These are phyloP conservation scores for Aureobasidium uvarum DNA, from an alignment of 2,329 filamentous ascomycete species.

Conservation along the genomic window DNA sequence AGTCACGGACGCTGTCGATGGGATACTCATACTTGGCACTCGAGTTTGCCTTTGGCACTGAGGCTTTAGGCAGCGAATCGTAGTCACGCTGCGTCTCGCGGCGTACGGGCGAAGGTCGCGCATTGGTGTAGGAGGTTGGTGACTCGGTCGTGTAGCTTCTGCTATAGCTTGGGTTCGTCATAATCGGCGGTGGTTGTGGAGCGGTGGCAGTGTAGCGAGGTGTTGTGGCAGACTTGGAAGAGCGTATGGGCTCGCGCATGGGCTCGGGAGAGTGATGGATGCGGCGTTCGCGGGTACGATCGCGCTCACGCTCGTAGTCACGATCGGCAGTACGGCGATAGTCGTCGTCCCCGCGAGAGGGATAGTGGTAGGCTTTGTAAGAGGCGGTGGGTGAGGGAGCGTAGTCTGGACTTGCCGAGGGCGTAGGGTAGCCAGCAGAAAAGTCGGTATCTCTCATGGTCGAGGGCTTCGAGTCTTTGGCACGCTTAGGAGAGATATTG, in stretches of 20 bases:
- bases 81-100: slow-evolving; percentile 10
- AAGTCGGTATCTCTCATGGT: slow-evolving; percentile 34
- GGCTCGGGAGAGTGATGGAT: slow-evolving; percentile 17
- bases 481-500: slow-evolving; percentile 18
- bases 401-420: slow-evolving; percentile 34
- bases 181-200: slow-evolving; percentile 21
- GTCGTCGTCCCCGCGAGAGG: slow-evolving; percentile 36
- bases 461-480: slow-evolving; percentile 29
- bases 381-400: slow-evolving; percentile 24
- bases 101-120: slow-evolving; percentile 7
- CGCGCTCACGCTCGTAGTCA: slow-evolving; percentile 17
- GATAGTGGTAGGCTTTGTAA: slow-evolving; percentile 32
- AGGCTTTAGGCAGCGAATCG: background rate
- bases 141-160: slow-evolving; percentile 17
- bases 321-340: slow-evolving; percentile 27
- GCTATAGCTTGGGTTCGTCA: background rate
- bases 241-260: background rate
- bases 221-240: background rate
- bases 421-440: slow-evolving; percentile 33
- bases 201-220: slow-evolving; percentile 14
- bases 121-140: slow-evolving; percentile 8
- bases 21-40: slow-evolving; percentile 1
- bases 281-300: slow-evolving; percentile 24
- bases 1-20: background rate
- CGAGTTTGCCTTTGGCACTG: slow-evolving; percentile 1